Evolutionary conservation across 1,284 basidiomycete genomes (phyloP).

Genomic region (Ceratobasidium sp.): DNA sequence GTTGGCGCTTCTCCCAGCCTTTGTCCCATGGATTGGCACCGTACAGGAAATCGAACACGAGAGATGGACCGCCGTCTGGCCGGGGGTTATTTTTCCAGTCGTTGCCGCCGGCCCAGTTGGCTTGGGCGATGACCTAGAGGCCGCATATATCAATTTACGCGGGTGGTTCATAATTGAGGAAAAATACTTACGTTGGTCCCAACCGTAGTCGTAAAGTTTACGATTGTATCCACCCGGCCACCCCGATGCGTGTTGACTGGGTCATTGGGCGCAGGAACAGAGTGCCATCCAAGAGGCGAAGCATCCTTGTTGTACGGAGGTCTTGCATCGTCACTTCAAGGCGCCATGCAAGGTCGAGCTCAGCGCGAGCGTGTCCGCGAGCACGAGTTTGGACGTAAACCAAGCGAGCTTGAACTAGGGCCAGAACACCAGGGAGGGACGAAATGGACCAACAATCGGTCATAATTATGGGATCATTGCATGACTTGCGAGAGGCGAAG

Average conservation of each 20-base stretch:
- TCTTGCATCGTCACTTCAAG: constrained; percentile 46
- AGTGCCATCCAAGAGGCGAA: constrained; percentile 91
- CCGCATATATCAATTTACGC: constrained; percentile 10
- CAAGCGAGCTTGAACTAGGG: constrained; percentile 37
- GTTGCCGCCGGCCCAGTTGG: constrained; percentile 89
- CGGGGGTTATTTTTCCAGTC: constrained; percentile 83
- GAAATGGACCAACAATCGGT: constrained; percentile 55
- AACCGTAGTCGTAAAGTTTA: constrained; percentile 83
- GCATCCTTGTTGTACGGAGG: constrained; percentile 78
- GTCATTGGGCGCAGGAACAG: constrained; percentile 63
- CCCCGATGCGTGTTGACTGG: constrained; percentile 59
- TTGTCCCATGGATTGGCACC: constrained; percentile 66
- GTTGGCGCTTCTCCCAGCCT: constrained; percentile 70
- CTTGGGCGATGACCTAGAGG: constrained; percentile 78
- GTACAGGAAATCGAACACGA: constrained; percentile 81
- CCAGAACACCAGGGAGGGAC: constrained; percentile 16
- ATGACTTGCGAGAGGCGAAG: constrained; percentile 61
- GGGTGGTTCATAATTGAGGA: background rate
- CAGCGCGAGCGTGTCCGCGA: background rate
- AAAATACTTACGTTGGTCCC: constrained; percentile 82
- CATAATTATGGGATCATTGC: constrained; percentile 59
- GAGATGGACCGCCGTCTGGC: constrained; percentile 71
- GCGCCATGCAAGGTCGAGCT: constrained; percentile 46
- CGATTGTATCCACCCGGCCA: constrained; percentile 54
- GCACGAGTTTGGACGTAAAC: constrained; percentile 45